These are phyloP conservation scores for Magnaporthiopsis poae DNA, from an alignment of 2,329 filamentous ascomycete species.

Conservation along the genomic window DNA sequence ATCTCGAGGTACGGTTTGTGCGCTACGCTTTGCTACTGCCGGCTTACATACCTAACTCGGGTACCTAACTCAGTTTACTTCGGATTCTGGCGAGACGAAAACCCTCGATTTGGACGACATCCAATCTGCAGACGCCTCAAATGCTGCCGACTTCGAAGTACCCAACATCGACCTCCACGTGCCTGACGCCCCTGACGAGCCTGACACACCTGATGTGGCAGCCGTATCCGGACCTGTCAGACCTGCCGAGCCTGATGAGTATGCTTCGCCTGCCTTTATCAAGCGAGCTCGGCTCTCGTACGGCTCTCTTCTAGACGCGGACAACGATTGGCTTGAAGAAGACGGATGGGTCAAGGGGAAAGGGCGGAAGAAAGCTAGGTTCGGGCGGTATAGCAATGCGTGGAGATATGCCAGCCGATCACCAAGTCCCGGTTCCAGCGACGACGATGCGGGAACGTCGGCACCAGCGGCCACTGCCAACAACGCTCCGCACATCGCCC, in stretches of 20 bases:
- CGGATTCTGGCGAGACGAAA: constrained; percentile 31
- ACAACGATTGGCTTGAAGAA: constrained; percentile 61
- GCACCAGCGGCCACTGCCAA: constrained; percentile 6
- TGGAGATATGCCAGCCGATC: constrained; percentile 70
- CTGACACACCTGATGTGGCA: not conserved
- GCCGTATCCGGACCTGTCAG: not conserved
- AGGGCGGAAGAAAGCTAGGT: constrained; percentile 60
- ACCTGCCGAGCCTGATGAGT: constrained; percentile 41
- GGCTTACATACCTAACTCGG: not conserved
- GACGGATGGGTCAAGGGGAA: constrained; percentile 50
- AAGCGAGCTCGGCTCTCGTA: constrained; percentile 62
- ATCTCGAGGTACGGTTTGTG: constrained; percentile 30
- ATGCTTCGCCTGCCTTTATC: constrained; percentile 69
- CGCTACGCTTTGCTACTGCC: not conserved
- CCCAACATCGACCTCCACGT: constrained; percentile 7
- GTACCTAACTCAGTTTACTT: not conserved
- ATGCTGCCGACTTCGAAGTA: not conserved
- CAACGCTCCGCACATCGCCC: not conserved
- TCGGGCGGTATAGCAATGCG: constrained; percentile 53
- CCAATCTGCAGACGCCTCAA: not conserved
- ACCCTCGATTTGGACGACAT: constrained; percentile 44
- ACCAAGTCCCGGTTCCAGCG: constrained; percentile 53
- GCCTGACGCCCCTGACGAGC: constrained; percentile 9
- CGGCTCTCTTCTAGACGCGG: constrained; percentile 54
- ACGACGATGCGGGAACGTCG: constrained; percentile 18